These are phyloP conservation scores for Candida anutae DNA, from an alignment of 1,139 yeast species.

Conservation along the genomic window DNA sequence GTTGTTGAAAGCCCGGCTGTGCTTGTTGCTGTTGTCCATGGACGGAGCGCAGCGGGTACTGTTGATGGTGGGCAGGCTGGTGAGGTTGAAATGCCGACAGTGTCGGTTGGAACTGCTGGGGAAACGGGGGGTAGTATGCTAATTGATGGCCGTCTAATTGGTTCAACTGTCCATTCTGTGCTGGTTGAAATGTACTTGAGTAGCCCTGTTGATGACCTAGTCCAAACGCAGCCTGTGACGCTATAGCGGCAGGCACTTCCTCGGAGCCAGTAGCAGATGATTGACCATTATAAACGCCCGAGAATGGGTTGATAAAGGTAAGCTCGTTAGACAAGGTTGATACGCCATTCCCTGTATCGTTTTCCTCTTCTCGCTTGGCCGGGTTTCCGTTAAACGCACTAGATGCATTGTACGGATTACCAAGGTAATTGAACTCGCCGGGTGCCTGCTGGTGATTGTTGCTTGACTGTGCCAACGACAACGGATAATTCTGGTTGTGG, in stretches of 20 bases:
- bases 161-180: no score
- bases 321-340: constrained; percentile 4
- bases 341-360: constrained; percentile 1
- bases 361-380: constrained; percentile 6
- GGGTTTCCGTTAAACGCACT: neutral
- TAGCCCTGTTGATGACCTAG: no score
- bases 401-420: neutral
- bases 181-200: no score
- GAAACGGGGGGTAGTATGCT: constrained; percentile 4
- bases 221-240: no score
- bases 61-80: constrained; percentile 1
- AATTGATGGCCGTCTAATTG: no score
- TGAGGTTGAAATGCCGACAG: constrained; percentile 1
- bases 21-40: no score
- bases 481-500: constrained; percentile 6
- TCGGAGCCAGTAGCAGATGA: neutral
- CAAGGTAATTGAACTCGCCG: constrained; percentile 1
- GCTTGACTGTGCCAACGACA: constrained; percentile 5
- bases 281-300: constrained; percentile 4
- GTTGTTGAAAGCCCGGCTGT: no score
- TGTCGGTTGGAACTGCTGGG: constrained; percentile 5
- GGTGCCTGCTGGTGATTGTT: constrained; percentile 3
- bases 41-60: constrained; percentile 1
- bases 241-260: neutral
- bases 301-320: constrained; percentile 8